A percentile compares a stretch with the other conserved stretches of the same genome.
Evolutionary conservation across 371 early-diverging fungal species (phyloP).

Genomic region (Mucor irregularis): DNA sequence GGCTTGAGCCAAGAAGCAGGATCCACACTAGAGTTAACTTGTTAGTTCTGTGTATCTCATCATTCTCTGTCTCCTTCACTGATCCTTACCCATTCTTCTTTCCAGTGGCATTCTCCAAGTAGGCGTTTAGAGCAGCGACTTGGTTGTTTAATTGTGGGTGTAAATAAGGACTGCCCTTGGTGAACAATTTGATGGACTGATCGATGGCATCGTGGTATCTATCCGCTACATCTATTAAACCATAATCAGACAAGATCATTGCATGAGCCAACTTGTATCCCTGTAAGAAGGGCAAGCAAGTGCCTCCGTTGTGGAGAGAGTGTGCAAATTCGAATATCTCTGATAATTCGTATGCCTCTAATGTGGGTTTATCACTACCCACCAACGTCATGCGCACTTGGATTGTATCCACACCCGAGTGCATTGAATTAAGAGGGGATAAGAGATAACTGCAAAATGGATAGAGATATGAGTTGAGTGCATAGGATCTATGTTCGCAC

Average conservation of each 20-base stretch:
- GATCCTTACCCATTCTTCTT: constrained; percentile 39
- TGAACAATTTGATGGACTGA: constrained; percentile 66
- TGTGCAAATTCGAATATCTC: constrained; percentile 84
- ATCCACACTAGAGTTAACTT: constrained; percentile 31
- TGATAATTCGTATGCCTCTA: constrained; percentile 63
- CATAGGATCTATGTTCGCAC: not conserved
- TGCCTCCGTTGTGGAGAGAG: constrained; percentile 50
- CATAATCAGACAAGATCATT: constrained; percentile 79
- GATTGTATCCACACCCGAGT: constrained; percentile 64
- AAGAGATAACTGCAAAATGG: constrained; percentile 66
- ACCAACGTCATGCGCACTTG: constrained; percentile 61
- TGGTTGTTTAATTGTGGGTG: constrained; percentile 67
- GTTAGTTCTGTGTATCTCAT: no score
- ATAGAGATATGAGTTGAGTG: constrained; percentile 10
- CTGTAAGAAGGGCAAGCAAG: constrained; percentile 82
- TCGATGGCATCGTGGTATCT: constrained; percentile 80
- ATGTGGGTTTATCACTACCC: constrained; percentile 48
- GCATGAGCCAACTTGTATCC: constrained; percentile 86
- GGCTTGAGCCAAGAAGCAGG: constrained; percentile 56
- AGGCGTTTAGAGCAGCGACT: constrained; percentile 54
- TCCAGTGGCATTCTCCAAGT: constrained; percentile 44
- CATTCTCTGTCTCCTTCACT: not conserved
- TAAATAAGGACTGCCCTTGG: constrained; percentile 77
- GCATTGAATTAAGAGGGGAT: constrained; percentile 54
- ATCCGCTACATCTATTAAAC: constrained; percentile 70